A percentile compares a stretch with the other conserved stretches of the same genome.
phyloP scores from a whole-genome alignment of 2,329 filamentous ascomycete species.

The Hymenoscyphus repandus region DNA sequence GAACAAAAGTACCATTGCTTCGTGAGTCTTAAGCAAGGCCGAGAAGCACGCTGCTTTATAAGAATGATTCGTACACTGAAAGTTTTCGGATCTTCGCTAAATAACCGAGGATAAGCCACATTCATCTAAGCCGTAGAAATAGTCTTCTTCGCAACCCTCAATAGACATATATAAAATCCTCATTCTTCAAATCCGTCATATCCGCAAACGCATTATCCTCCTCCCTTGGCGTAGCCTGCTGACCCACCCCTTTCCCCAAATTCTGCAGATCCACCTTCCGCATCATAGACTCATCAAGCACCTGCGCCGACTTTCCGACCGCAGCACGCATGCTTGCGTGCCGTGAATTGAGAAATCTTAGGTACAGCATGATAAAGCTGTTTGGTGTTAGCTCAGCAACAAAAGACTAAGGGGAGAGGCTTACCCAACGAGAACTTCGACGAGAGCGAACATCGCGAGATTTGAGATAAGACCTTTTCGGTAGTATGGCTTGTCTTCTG shows the following conservation, averaged over 20 bases:
- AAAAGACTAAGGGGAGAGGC: conserved; percentile 14
- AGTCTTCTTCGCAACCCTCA: too few relatives aligned
- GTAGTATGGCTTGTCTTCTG: conserved; percentile 54
- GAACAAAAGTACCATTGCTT: too few relatives aligned
- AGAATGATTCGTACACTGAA: too few relatives aligned
- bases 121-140: too few relatives aligned
- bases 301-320: conserved; percentile 51
- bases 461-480: conserved; percentile 8
- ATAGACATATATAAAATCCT: conserved; percentile 55
- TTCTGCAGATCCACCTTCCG: conserved; percentile 18
- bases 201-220: conserved; percentile 51
- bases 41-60: too few relatives aligned
- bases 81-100: too few relatives aligned
- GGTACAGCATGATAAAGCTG: conserved; percentile 37
- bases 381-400: neutral
- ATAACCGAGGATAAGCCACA: too few relatives aligned
- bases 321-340: conserved; percentile 50
- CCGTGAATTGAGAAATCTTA: conserved; percentile 47
- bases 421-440: conserved; percentile 39
- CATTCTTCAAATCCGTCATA: conserved; percentile 54
- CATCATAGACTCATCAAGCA: conserved; percentile 56
- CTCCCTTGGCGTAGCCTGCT: conserved; percentile 1
- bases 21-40: too few relatives aligned
- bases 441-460: conserved; percentile 9
- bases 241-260: conserved; percentile 1